A percentile compares a stretch with the other conserved stretches of the same genome.
phyloP scores from a whole-genome alignment of 1,284 basidiomycete genomes.

The Cutaneotrichosporon sp. region DNA sequence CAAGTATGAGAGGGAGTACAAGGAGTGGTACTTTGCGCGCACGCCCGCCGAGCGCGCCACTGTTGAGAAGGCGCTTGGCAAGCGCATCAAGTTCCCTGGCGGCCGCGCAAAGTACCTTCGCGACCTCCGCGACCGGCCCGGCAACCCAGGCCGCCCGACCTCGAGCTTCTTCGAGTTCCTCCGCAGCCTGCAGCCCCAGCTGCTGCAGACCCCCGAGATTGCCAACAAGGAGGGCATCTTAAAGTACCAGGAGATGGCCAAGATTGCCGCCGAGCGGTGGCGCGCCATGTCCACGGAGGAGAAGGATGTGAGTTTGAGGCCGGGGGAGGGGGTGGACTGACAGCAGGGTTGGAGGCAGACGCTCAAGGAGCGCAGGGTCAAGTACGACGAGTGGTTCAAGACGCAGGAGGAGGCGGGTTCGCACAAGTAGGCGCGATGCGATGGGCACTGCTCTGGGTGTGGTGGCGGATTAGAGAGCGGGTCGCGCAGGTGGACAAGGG shows the following conservation, averaged over 20 bases:
- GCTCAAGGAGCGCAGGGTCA: neutral
- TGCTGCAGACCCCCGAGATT: constrained; percentile 8
- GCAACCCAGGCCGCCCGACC: constrained; percentile 36
- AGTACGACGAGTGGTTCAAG: constrained; percentile 11
- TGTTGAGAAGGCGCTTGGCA: constrained; percentile 33
- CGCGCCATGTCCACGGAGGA: constrained; percentile 31
- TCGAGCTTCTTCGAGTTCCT: constrained; percentile 37
- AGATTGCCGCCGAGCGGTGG: constrained; percentile 36
- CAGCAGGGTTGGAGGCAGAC: constrained; percentile 5
- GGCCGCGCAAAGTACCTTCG: constrained; percentile 22
- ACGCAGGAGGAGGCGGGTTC: constrained; percentile 7
- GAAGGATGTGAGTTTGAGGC: constrained; percentile 35
- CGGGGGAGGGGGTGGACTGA: neutral
- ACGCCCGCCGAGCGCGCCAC: constrained; percentile 25
- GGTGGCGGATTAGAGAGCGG: neutral
- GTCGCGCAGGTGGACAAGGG: no score
- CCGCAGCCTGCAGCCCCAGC: constrained; percentile 14
- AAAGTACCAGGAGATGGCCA: constrained; percentile 17
- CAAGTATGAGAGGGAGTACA: constrained; percentile 29
- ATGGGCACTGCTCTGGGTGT: neutral
- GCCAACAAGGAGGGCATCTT: constrained; percentile 2
- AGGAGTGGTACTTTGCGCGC: constrained; percentile 30
- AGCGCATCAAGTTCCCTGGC: constrained; percentile 32
- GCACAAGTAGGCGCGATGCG: neutral
- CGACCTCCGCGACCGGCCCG: constrained; percentile 23